Conservation (phyloP, 1,139 yeast species). For the Sugiyamaella pinicola region DNA sequence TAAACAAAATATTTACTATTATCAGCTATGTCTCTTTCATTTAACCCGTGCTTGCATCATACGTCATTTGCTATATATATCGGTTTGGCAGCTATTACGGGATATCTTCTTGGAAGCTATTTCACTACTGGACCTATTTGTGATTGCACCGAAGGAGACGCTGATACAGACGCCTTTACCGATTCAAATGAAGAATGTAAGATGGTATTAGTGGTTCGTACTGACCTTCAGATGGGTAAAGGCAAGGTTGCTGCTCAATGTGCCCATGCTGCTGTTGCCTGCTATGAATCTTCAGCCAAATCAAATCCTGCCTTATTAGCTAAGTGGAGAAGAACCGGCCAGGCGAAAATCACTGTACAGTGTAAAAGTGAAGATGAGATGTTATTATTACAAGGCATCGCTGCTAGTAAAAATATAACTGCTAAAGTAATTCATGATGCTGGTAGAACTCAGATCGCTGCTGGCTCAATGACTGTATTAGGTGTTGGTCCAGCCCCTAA, state of each 20-base stretch:
- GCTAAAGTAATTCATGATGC: conserved; percentile 89
- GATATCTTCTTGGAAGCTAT: conserved; percentile 11
- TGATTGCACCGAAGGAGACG: conserved; percentile 25
- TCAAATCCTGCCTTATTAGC: conserved; percentile 45
- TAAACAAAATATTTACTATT: neutral
- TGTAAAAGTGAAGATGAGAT: conserved; percentile 71
- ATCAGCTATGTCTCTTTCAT: neutral
- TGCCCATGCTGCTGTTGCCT: conserved; percentile 93
- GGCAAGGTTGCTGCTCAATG: conserved; percentile 99
- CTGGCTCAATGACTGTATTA: conserved; percentile 92
- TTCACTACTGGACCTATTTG: neutral
- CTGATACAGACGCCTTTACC: conserved; percentile 27
- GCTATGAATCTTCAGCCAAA: conserved; percentile 70
- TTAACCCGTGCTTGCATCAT: conserved; percentile 13
- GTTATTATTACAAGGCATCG: conserved; percentile 77
- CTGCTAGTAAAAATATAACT: conserved; percentile 76
- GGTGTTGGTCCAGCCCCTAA: conserved; percentile 99
- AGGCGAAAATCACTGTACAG: conserved; percentile 92
- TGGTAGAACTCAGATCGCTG: conserved; percentile 92
- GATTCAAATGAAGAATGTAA: conserved; percentile 73
- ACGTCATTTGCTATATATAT: conserved; percentile 9
- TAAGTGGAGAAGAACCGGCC: conserved; percentile 87
- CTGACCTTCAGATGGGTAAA: conserved; percentile 87
- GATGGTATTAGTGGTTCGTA: conserved; percentile 86
- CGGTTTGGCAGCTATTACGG: conserved; percentile 15